Percentiles rank a stretch among this genome's conserved stretches.
These are phyloP conservation scores for Oryza rufipogon DNA, from an alignment of 176 grass and related monocot genomes.

Conservation along the genomic window DNA sequence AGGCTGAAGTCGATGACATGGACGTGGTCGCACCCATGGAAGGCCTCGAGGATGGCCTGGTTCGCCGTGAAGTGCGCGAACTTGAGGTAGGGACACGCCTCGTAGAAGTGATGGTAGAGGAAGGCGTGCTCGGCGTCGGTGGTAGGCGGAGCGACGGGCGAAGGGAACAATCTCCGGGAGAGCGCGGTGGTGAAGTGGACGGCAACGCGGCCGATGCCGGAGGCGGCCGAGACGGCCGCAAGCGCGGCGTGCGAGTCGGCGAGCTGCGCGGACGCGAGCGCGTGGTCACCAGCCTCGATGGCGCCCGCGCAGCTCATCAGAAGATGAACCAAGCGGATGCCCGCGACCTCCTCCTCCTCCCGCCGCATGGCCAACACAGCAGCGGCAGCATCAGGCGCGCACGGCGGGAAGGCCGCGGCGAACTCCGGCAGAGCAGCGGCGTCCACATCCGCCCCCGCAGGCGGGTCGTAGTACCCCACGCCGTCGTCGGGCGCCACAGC, in stretches of 20 bases:
- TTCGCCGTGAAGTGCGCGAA: conserved; percentile 98
- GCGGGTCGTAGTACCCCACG: conserved; percentile 5
- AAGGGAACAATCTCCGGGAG: conserved; percentile 56
- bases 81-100: conserved; percentile 94
- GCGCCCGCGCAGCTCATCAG: conserved; percentile 94
- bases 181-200: conserved; percentile 80
- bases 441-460: neutral
- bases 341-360: conserved; percentile 72
- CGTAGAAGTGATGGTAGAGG: conserved; percentile 92
- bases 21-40: conserved; percentile 60
- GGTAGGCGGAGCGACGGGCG: neutral
- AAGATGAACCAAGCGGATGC: conserved; percentile 81
- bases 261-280: conserved; percentile 44
- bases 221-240: conserved; percentile 49
- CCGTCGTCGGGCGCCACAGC: conserved; percentile 1
- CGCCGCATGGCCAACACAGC: conserved; percentile 49
- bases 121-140: conserved; percentile 44
- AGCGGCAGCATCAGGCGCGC: neutral
- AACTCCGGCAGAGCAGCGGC: conserved; percentile 26
- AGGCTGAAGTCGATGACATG: conserved; percentile 95
- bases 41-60: conserved; percentile 92
- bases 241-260: conserved; percentile 58
- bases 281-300: conserved; percentile 55
- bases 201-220: conserved; percentile 83
- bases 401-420: neutral